A percentile compares a stretch with the other conserved stretches of the same genome.
Evolutionary conservation across 805 yeast species (phyloP).

Genomic region (Ogataea saltuana): DNA sequence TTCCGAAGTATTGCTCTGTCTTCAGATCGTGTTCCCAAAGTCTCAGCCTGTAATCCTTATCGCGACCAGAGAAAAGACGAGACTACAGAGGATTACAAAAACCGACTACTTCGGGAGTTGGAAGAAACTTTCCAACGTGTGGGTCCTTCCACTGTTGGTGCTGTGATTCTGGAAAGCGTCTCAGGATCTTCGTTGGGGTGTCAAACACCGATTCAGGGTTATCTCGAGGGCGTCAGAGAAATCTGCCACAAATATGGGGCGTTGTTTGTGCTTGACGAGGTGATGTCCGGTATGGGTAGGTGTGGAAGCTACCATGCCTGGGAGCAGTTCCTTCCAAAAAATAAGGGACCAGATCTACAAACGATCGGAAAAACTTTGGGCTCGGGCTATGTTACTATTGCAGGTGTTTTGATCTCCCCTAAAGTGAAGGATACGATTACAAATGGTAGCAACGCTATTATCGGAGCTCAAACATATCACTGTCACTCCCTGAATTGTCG

Average conservation of each 20-base stretch:
- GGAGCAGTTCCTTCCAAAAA: constrained; percentile 16
- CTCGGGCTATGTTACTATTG: constrained; percentile 48
- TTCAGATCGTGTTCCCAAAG: constrained; percentile 24
- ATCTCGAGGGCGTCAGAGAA: constrained; percentile 43
- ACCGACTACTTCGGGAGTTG: constrained; percentile 38
- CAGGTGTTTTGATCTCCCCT: constrained; percentile 45
- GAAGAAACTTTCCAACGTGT: constrained; percentile 41
- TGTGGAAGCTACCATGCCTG: constrained; percentile 47
- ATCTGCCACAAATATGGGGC: constrained; percentile 52
- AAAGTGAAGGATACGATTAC: constrained; percentile 39
- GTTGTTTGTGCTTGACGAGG: constrained; percentile 50
- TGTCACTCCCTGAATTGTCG: constrained; percentile 46
- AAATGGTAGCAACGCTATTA: constrained; percentile 40
- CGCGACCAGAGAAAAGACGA: constrained; percentile 36
- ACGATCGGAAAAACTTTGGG: constrained; percentile 51
- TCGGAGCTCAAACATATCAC: constrained; percentile 51
- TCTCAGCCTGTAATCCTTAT: constrained; percentile 35
- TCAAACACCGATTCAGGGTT: constrained; percentile 44
- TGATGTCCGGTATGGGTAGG: constrained; percentile 57
- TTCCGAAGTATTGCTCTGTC: constrained; percentile 31
- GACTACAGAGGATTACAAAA: constrained; percentile 39
- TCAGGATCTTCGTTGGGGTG: constrained; percentile 47
- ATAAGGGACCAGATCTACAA: constrained; percentile 46
- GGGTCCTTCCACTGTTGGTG: constrained; percentile 44
- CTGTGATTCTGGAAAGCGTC: constrained; percentile 44